Evolutionary conservation across 805 yeast species (phyloP), one percentile per base, ranked within the genome.

Genomic region (Candida ortonii): DNA sequence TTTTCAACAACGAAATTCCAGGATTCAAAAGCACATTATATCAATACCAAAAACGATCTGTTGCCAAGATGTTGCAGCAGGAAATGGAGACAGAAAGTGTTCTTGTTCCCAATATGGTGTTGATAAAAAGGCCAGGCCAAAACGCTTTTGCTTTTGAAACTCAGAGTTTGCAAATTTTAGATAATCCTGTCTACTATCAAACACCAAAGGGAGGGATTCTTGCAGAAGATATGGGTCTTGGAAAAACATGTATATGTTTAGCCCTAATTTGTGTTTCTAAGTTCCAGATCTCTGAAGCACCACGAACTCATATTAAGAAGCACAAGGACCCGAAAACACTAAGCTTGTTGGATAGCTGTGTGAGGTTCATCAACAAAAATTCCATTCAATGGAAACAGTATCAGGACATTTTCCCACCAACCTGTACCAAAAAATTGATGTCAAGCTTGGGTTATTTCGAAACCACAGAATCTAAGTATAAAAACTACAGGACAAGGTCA

Each of bases 211-310:
- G 84, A 13, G 84, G 84, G 0, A 74, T 78, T 5, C 52, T 78
- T 11, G 83, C 83, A 1, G 84, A 78, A 38, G 77, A 76, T 65
- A 78, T 78, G 84, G 84, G 84, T 1, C 58, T 77, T 24, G 84
- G 84, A 0, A 78, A 78, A 49, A 78, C 84, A 0, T 65, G 76
- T 30, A 77, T 78, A 5, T 76, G 81, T 45, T 55, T 78, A 17
- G 73, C 79, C 3, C 57, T 78, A 30, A 66, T 81, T 1, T 71
- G 81, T 43, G 47, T 71, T 6, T 70, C 87, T 0, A 76, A 71
- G 43, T 59, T 54, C 46, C 82, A 80, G 30, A 49, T 69, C 2
- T 66, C 83, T 0, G 55, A 55, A 22, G 61, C 66, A 3, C 81
- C 82, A 0, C 49, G 48, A 3, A 34, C 33, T n/a, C 41, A 32